Conservation (phyloP, 768 basidiomycete species). For the Lentinula raphanica region DNA sequence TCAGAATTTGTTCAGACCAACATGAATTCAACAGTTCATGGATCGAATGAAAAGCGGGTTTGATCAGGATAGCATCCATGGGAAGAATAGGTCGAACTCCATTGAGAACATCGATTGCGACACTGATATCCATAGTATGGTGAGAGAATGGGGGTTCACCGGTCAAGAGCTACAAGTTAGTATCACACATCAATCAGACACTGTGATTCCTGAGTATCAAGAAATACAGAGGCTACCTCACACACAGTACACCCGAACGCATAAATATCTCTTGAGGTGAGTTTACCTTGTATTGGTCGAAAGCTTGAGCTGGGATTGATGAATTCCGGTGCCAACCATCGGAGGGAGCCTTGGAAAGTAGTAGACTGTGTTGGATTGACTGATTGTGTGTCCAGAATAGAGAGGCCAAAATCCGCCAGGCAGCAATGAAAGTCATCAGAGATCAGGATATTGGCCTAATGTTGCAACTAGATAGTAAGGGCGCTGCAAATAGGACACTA, state of each 20-base stretch:
- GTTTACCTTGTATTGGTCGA: not conserved
- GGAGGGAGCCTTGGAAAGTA: slow-evolving; percentile 8
- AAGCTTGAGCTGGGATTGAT: not conserved
- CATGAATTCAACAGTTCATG: not conserved
- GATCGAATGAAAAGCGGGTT: not conserved
- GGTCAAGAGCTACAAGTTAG: slow-evolving; percentile 6
- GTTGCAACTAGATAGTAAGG: not conserved
- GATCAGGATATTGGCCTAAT: slow-evolving; percentile 24
- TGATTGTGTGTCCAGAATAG: not conserved
- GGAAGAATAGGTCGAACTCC: slow-evolving; percentile 9
- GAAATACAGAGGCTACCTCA: slow-evolving; percentile 4
- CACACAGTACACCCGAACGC: slow-evolving; percentile 9
- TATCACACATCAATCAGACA: not conserved
- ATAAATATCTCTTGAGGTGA: slow-evolving; percentile 9
- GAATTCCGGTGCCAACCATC: slow-evolving; percentile 13
- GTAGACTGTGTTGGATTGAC: not conserved
- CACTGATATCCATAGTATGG: not conserved
- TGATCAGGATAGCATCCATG: not conserved
- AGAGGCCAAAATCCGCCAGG: slow-evolving; percentile 26
- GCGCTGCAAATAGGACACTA: not conserved
- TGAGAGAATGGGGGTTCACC: slow-evolving; percentile 9
- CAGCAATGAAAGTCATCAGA: slow-evolving; percentile 20
- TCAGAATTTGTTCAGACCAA: slow-evolving; percentile 5
- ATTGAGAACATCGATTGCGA: slow-evolving; percentile 5
- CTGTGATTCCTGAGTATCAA: not conserved